Evolutionary conservation across 225 moss, liverwort and hornwort species (phyloP), one percentile per base, ranked within the genome.

Genomic region (Sphagnum tenellum): DNA sequence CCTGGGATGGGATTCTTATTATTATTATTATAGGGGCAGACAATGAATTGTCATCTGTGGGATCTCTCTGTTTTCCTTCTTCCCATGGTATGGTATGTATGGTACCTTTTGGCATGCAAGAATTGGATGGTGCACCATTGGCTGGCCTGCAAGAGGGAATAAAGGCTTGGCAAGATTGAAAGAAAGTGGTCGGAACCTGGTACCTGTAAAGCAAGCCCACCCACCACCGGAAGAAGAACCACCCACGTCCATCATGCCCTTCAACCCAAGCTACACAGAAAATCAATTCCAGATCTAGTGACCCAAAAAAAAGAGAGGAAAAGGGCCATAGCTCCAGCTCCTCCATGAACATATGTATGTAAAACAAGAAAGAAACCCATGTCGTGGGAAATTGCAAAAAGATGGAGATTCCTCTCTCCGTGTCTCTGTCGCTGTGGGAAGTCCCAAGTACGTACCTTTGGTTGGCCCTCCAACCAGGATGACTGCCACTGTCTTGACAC

Each of bases 401-500:
- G 9, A 52, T 61, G 5, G 4, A 11, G 29, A 45, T 44, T 2
- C 44, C 0, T 46, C 8, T 12, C 46, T 47, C 11, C 47, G 48
- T 48, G 12, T 10, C 9, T 13, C 49, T 49, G 9, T 9, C 49
- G 2, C 4, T 10, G 4, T 48, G 47, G 47, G 12, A 13, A 48
- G 11, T n/a, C 53, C 50, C 48, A 46, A 60, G 12, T n/a, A 68
- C 64, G 47, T 72, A 94, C 96, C 96, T 98, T 98, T 92, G 12
- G 96, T 98, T 48, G 96, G 96, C 45, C 96, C 92, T 70, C 96
- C 96, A 70, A 98, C 81, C 89, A 92, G 82, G 69, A 98, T 90
- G 62, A 98, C 90, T 48, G 96, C 96, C 74, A 89, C 89, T 7
- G 96, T 88, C 76, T 72, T 86, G 72, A 29, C 29, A 29, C 29